phyloP scores from a whole-genome alignment of 129 eudicot genomes.

The Centella asiatica region DNA sequence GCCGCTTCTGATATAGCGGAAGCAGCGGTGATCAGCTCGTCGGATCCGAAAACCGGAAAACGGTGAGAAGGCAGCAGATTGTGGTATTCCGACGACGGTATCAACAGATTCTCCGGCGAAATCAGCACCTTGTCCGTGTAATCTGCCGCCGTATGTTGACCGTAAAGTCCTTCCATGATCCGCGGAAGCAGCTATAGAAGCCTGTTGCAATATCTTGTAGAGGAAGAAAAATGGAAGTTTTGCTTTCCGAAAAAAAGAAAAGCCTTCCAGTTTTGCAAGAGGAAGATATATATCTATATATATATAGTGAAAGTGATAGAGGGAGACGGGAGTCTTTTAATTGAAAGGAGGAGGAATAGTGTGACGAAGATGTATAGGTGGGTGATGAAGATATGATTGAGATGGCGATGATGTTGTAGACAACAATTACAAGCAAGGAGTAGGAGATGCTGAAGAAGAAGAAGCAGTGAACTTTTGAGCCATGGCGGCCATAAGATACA shows the following conservation, averaged over 20 bases:
- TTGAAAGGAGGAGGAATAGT: background rate
- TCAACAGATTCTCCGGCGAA: conserved; percentile 56
- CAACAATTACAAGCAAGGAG: conserved; percentile 6
- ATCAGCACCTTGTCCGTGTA: conserved; percentile 41
- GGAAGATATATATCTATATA: background rate
- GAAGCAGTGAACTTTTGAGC: background rate
- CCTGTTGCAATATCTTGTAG: background rate
- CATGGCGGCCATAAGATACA: background rate
- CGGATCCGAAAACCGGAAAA: conserved; percentile 42
- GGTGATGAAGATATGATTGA: too few relatives aligned
- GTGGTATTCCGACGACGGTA: conserved; percentile 42
- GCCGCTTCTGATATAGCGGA: conserved; percentile 49
- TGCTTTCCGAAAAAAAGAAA: too few relatives aligned
- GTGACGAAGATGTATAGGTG: too few relatives aligned
- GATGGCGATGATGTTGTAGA: too few relatives aligned
- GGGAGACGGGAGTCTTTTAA: background rate
- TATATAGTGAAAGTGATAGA: background rate
- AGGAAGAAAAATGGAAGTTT: background rate
- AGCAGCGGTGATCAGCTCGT: conserved; percentile 34
- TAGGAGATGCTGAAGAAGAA: background rate
- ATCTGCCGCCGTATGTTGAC: conserved; percentile 39
- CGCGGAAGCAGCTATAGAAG: background rate
- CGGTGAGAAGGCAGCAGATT: conserved; percentile 26
- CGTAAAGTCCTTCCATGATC: conserved; percentile 71
- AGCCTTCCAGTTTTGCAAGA: too few relatives aligned